Conservation (phyloP, 495 filamentous ascomycete genomes). For the Trichoderma reesei region DNA sequence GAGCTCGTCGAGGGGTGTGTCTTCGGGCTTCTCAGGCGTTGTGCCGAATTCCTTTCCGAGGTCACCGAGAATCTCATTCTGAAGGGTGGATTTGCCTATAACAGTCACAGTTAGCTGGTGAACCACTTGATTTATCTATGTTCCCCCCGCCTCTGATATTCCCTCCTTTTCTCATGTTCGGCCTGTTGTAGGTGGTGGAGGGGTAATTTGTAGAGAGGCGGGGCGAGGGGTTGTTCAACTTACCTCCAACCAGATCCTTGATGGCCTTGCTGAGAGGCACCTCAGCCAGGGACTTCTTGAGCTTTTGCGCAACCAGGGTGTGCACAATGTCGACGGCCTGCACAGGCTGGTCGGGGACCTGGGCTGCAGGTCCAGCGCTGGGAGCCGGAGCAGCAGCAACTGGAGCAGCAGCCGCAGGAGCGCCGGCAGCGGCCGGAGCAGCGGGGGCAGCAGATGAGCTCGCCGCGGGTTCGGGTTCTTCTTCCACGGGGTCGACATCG, state of each 20-base stretch:
- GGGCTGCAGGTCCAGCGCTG: constrained; percentile 77
- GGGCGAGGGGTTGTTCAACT: constrained; percentile 24
- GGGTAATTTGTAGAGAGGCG: too few species aligned
- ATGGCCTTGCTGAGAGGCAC: constrained; percentile 94
- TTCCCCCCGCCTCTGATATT: too few species aligned
- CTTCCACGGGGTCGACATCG: constrained; percentile 89
- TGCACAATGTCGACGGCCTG: constrained; percentile 82
- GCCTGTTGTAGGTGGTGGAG: too few species aligned
- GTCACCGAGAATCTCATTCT: constrained; percentile 92
- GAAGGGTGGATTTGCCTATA: constrained; percentile 89
- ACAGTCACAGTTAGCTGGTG: constrained; percentile 11
- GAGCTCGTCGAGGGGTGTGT: constrained; percentile 90
- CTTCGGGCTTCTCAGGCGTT: constrained; percentile 97
- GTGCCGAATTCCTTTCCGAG: constrained; percentile 97
- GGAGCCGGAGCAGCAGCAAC: constrained; percentile 51
- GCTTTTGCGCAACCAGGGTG: constrained; percentile 90
- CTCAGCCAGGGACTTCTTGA: constrained; percentile 86
- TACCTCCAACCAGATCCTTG: constrained; percentile 97
- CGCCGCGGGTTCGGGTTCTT: constrained; percentile 59
- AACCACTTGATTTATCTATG: constrained; percentile 4
- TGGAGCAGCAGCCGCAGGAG: constrained; percentile 42
- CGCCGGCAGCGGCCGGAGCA: constrained; percentile 27
- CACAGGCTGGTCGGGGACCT: constrained; percentile 78
- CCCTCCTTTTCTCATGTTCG: too few species aligned
- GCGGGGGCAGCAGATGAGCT: constrained; percentile 31